Base-by-base conservation (phyloP, 345 rosid species). In the Balakata baccata region DNA sequence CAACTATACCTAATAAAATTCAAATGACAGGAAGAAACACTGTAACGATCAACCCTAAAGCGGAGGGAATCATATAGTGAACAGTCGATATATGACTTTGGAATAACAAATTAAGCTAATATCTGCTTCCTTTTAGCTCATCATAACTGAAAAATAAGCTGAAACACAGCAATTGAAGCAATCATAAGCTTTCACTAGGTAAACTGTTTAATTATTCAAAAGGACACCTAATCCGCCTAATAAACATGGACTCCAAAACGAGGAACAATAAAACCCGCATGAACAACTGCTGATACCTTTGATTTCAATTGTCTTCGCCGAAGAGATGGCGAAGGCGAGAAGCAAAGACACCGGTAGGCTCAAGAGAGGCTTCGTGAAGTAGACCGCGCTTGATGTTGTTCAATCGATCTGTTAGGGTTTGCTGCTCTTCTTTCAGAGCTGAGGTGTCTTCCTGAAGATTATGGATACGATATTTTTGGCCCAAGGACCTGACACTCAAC, bases 381-480 rank as follows among this genome's bases (percentile, higher is more conserved):
- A 94, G 94, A 46, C 75, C 84, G 39, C 64, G 73, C 87, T 88
- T 87, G 81, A 92, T 85, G 81, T 41, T 72, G 60, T 78, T 75
- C 92, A 88, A 79, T 66, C 98, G 93, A 14, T 84, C 79, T 5
- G 78, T 67, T 46, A 91, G 84, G 38, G 77, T 76, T 43, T 86
- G 84, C 7, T 78, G 80, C 82, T 95, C 98, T 77, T 89, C 74
- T 77, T 78, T 85, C 57, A 92, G 96, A 73, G 77, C 86, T 8
- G 72, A 51, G 1, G 85, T 91, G 73, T 92, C 98, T 72, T 89
- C 97, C 29, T 82, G 71, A 46, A 95, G 97, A 70, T 87, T 89
- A 79, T 87, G 86, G 71, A 91, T 78, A 22, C 88, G 86, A 81
- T 95, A 89, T 84, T 95, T 95, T 66, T 92, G 99, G 78, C 98